phyloP scores from a whole-genome alignment of 2,329 filamentous ascomycete genomes.

The Annulohypoxylon truncatum region DNA sequence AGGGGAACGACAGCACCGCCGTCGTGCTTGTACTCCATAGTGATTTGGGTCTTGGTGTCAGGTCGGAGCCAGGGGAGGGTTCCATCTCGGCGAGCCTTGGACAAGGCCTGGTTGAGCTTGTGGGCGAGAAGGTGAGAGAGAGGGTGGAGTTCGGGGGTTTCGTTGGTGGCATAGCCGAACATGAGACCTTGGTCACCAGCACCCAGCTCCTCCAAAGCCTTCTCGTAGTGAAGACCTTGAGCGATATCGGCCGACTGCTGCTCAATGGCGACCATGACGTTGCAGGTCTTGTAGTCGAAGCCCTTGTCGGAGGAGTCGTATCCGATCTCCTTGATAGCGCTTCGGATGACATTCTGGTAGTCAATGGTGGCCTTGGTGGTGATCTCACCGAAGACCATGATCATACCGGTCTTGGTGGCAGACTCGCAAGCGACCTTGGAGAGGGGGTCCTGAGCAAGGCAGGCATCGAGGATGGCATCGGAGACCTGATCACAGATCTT shows the following conservation, averaged over 20 bases:
- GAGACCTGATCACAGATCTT: slow-evolving; percentile 99
- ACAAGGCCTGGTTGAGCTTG: slow-evolving; percentile 97
- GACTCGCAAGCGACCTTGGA: slow-evolving; percentile 99
- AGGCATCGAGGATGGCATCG: slow-evolving; percentile 98
- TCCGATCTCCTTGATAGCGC: slow-evolving; percentile 97
- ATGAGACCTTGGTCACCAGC: slow-evolving; percentile 99
- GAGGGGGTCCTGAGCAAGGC: slow-evolving; percentile 90
- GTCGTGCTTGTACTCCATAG: slow-evolving; percentile 98
- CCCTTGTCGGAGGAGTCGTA: slow-evolving; percentile 98
- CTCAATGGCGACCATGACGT: slow-evolving; percentile 98
- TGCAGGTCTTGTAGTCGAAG: slow-evolving; percentile 99
- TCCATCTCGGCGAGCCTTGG: slow-evolving; percentile 86
- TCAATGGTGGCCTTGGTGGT: slow-evolving; percentile 95
- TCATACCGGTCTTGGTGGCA: slow-evolving; percentile 99
- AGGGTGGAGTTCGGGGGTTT: slow-evolving; percentile 97
- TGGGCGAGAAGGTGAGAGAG: slow-evolving; percentile 94
- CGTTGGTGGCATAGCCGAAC: slow-evolving; percentile 99
- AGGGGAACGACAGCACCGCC: slow-evolving; percentile 90
- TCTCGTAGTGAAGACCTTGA: slow-evolving; percentile 97
- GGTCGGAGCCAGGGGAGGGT: slow-evolving; percentile 93
- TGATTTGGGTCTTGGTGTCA: slow-evolving; percentile 99
- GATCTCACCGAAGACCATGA: slow-evolving; percentile 99
- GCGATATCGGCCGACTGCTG: slow-evolving; percentile 99
- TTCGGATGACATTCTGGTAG: slow-evolving; percentile 97
- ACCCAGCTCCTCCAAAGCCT: slow-evolving; percentile 96